Percentiles rank a stretch among this genome's conserved stretches.
Evolutionary conservation across 176 grass and related monocot genomes (phyloP).

Genomic region (Oryza meyeriana): DNA sequence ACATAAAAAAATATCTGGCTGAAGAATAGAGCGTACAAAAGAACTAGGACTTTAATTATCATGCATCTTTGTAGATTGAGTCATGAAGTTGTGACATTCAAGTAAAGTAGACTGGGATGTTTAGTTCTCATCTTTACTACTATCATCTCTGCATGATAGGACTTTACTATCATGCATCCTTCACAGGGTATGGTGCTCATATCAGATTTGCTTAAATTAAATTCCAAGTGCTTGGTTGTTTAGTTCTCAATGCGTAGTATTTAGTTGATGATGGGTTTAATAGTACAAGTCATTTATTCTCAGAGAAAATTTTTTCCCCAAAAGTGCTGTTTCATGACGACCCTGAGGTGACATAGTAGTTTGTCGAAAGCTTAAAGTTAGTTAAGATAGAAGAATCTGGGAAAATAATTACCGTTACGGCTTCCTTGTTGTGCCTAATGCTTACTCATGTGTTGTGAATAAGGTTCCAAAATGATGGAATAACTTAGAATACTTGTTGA

Average conservation of each 20-base stretch:
- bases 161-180: neutral
- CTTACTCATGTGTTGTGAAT: neutral
- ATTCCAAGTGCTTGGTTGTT: neutral
- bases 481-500: too few species aligned
- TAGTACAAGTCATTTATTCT: neutral
- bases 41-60: neutral
- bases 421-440: neutral
- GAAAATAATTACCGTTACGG: neutral
- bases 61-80: neutral
- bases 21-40: neutral
- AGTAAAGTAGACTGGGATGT: too few species aligned
- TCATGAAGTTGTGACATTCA: neutral
- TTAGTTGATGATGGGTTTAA: neutral
- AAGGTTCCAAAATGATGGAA: neutral
- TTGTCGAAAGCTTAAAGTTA: neutral
- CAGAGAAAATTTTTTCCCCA: neutral
- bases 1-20: neutral
- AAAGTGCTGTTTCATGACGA: neutral
- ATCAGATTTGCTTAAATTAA: neutral
- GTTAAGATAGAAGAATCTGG: neutral
- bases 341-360: neutral
- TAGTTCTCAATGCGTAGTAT: neutral
- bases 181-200: too few species aligned
- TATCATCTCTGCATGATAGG: too few species aligned
- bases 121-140: too few species aligned